phyloP scores from a whole-genome alignment of 78 protist species.

The Goniomonas avonlea region DNA sequence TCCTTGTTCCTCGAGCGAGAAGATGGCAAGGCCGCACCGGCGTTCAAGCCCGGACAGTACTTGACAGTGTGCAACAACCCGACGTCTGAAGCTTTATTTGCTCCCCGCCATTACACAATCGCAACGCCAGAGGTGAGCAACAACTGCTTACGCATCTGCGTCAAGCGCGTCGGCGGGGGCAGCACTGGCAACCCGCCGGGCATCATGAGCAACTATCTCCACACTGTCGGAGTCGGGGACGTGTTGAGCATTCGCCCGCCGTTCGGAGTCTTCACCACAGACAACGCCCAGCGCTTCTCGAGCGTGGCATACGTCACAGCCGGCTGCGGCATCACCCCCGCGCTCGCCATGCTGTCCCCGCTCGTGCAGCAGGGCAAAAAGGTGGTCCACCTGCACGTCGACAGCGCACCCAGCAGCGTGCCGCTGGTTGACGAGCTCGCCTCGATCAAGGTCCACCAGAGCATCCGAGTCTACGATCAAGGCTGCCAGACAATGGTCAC shows the following conservation, averaged over 20 bases:
- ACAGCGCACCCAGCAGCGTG: too few relatives aligned
- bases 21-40: not conserved
- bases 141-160: not conserved
- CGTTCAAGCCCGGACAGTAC: not conserved
- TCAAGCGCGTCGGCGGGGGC: not conserved
- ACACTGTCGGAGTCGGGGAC: not conserved
- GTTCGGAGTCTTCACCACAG: too few relatives aligned
- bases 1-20: not conserved
- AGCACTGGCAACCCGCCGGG: too few relatives aligned
- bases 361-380: too few relatives aligned
- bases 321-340: not conserved
- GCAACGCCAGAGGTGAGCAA: not conserved
- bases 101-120: constrained; percentile 7
- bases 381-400: too few relatives aligned
- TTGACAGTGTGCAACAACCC: not conserved
- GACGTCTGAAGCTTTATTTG: not conserved
- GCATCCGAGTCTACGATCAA: too few relatives aligned
- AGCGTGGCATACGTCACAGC: not conserved
- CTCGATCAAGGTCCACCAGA: too few relatives aligned
- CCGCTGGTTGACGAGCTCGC: too few relatives aligned
- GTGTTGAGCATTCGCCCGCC: too few relatives aligned
- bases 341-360: not conserved
- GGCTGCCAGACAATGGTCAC: too few relatives aligned
- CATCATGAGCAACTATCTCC: not conserved
- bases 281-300: not conserved